Evolutionary conservation across 2,329 filamentous ascomycete species (phyloP).

Genomic region (Talaromyces sp.): DNA sequence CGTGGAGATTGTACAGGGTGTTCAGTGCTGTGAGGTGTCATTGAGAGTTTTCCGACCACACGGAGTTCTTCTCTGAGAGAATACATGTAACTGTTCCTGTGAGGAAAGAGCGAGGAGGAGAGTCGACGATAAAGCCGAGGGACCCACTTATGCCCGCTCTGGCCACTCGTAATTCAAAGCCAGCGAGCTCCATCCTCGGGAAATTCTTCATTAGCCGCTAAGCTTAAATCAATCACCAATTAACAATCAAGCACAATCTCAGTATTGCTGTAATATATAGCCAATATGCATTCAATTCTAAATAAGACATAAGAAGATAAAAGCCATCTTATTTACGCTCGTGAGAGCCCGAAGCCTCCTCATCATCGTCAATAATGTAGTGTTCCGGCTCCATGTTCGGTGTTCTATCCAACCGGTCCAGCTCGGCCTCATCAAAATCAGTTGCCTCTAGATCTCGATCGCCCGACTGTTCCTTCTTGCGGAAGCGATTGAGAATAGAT

Average conservation of each 20-base stretch:
- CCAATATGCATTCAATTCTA: not conserved
- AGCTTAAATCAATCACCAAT: not conserved
- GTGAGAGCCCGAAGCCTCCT: conserved; percentile 21
- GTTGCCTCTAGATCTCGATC: conserved; percentile 54
- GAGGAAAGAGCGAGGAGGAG: not conserved
- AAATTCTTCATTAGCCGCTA: not conserved
- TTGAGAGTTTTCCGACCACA: not conserved
- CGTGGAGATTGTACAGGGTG: not conserved
- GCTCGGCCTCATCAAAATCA: conserved; percentile 58
- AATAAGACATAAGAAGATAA: not conserved
- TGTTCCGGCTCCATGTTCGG: conserved; percentile 27
- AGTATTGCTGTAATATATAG: not conserved
- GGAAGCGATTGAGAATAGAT: conserved; percentile 46
- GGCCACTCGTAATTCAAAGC: not conserved
- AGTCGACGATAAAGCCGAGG: not conserved
- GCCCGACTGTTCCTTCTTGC: conserved; percentile 26
- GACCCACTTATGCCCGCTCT: not conserved
- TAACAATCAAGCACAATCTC: not conserved
- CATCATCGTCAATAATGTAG: conserved; percentile 47
- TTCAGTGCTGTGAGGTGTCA: not conserved
- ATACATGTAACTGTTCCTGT: not conserved
- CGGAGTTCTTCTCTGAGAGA: not conserved
- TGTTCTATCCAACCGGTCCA: conserved; percentile 47
- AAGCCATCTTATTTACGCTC: not conserved
- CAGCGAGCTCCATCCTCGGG: not conserved